phyloP scores from a whole-genome alignment of 805 yeast species.

The Barnettozyma populi region DNA sequence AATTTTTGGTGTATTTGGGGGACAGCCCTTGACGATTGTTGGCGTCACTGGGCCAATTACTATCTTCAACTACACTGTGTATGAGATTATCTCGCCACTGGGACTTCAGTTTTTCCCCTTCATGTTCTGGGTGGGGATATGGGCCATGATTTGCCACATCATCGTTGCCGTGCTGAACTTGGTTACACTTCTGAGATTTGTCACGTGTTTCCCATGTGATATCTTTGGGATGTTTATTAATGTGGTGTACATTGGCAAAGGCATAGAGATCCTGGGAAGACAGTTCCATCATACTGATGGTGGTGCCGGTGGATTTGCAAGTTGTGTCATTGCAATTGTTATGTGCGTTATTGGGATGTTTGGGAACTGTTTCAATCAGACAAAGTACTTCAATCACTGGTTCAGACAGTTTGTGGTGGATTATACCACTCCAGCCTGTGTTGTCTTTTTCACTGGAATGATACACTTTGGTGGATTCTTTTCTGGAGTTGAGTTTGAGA shows the following conservation, averaged over 20 bases:
- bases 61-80: conserved; percentile 88
- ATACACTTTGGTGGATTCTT: conserved; percentile 85
- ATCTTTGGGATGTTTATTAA: conserved; percentile 91
- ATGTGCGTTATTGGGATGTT: conserved; percentile 76
- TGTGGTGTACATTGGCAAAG: conserved; percentile 83
- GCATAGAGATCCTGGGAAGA: conserved; percentile 69
- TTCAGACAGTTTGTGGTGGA: conserved; percentile 72
- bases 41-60: conserved; percentile 97
- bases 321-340: conserved; percentile 66
- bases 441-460: conserved; percentile 88
- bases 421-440: conserved; percentile 78
- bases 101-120: conserved; percentile 59
- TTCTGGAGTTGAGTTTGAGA: conserved; percentile 47
- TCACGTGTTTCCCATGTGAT: conserved; percentile 82
- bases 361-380: conserved; percentile 43
- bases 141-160: conserved; percentile 84
- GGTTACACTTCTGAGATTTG: conserved; percentile 60
- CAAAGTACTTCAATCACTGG: conserved; percentile 55
- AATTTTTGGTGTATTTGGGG: conserved; percentile 77
- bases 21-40: conserved; percentile 91
- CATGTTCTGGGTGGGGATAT: conserved; percentile 92
- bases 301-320: conserved; percentile 57
- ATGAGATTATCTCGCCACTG: conserved; percentile 55
- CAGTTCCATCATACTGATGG: conserved; percentile 50
- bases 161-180: conserved; percentile 64